phyloP scores from a whole-genome alignment of 345 rosid genomes.

The Kandelia obovata region DNA sequence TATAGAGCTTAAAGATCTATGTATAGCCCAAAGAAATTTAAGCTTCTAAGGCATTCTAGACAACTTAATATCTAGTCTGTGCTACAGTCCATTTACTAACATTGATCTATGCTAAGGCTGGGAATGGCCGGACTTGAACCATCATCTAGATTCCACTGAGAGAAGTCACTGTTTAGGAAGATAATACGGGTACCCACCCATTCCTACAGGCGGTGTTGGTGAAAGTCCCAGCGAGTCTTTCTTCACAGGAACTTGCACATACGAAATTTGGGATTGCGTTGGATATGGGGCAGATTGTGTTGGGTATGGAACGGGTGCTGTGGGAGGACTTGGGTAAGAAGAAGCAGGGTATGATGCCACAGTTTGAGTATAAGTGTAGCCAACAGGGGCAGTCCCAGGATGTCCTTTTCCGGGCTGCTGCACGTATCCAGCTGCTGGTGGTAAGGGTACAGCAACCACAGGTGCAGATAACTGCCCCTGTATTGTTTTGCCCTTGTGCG shows the following conservation, averaged over 20 bases:
- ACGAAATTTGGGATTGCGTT: slow-evolving; percentile 33
- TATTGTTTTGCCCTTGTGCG: slow-evolving; percentile 40
- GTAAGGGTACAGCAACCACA: slow-evolving; percentile 31
- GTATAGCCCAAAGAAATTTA: not conserved
- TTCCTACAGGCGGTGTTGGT: slow-evolving; percentile 35
- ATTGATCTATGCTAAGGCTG: not conserved
- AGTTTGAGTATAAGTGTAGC: slow-evolving; percentile 45
- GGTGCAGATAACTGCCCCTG: slow-evolving; percentile 37
- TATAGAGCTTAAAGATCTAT: no score
- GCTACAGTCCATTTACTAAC: not conserved
- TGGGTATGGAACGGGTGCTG: slow-evolving; percentile 36
- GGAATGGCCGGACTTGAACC: not conserved
- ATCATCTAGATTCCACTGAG: not conserved
- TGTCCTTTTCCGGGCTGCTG: slow-evolving; percentile 44
- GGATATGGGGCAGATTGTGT: slow-evolving; percentile 38
- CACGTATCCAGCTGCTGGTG: slow-evolving; percentile 40
- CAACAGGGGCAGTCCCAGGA: slow-evolving; percentile 25
- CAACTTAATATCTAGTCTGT: not conserved
- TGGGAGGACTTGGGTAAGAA: slow-evolving; percentile 40
- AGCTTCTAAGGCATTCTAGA: not conserved
- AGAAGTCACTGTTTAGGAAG: slow-evolving; percentile 19
- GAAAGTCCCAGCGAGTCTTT: slow-evolving; percentile 40
- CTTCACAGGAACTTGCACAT: slow-evolving; percentile 28
- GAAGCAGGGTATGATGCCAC: slow-evolving; percentile 35
- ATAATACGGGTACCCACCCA: slow-evolving; percentile 50